A percentile compares a stretch with the other conserved stretches of the same genome.
Conservation (phyloP, 1,284 basidiomycete genomes). For the Microbotryum saponariae region DNA sequence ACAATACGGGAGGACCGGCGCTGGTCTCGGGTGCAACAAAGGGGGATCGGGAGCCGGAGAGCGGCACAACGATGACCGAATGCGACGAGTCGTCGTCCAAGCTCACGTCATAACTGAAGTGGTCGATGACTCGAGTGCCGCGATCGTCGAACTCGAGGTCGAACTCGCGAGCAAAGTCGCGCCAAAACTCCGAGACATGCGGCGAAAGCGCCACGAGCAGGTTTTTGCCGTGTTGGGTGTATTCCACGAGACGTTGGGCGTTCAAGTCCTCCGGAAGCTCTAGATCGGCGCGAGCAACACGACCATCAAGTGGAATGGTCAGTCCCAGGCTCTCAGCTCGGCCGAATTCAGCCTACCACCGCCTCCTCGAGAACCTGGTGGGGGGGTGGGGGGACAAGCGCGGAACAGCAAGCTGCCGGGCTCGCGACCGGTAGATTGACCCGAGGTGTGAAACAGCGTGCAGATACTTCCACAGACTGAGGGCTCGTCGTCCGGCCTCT, state of each 20-base stretch:
- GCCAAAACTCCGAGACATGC: slow-evolving; percentile 45
- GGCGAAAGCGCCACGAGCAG: slow-evolving; percentile 73
- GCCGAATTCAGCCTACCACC: not conserved
- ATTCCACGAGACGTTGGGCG: slow-evolving; percentile 70
- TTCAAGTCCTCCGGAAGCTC: slow-evolving; percentile 67
- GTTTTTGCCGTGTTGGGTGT: slow-evolving; percentile 56
- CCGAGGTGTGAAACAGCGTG: too few relatives aligned
- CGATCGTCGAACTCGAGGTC: slow-evolving; percentile 48
- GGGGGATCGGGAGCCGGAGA: slow-evolving; percentile 39
- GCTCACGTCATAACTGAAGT: slow-evolving; percentile 39
- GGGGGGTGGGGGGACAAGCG: too few relatives aligned
- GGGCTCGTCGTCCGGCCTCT: too few relatives aligned
- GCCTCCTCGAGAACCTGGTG: too few relatives aligned
- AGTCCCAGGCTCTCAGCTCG: not conserved
- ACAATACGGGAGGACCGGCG: slow-evolving; percentile 52
- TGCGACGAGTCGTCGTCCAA: slow-evolving; percentile 40
- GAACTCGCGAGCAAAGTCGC: slow-evolving; percentile 51
- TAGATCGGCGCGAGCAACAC: slow-evolving; percentile 36
- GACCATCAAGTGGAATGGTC: not conserved
- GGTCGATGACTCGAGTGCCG: slow-evolving; percentile 44
- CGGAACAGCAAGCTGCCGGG: too few relatives aligned
- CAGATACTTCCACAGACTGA: too few relatives aligned
- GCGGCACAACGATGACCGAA: slow-evolving; percentile 54
- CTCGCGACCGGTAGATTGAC: too few relatives aligned
- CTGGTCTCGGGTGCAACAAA: slow-evolving; percentile 48